These are phyloP conservation scores for Macrocystidia cucumis DNA, from an alignment of 1,284 basidiomycete species.

Conservation along the genomic window DNA sequence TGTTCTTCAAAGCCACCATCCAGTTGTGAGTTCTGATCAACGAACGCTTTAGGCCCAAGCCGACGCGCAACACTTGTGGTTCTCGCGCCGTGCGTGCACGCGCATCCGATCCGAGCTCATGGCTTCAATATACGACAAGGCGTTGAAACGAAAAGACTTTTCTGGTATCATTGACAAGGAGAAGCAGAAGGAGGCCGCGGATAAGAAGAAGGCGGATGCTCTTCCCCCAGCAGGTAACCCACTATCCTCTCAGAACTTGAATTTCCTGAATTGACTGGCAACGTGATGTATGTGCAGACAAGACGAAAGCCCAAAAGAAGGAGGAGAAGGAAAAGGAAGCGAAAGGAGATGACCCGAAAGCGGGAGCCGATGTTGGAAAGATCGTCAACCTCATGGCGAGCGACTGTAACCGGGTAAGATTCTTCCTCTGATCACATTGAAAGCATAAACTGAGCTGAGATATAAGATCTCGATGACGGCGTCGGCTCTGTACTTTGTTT, in stretches of 20 bases:
- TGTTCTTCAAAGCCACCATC: background rate
- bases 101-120: conserved; percentile 70
- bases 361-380: conserved; percentile 69
- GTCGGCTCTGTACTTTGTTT: conserved; percentile 54
- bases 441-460: background rate
- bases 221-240: too few species aligned
- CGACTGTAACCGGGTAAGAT: conserved; percentile 46
- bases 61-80: conserved; percentile 78
- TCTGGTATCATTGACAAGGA: conserved; percentile 65
- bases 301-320: conserved; percentile 15
- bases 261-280: too few species aligned
- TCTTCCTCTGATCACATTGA: background rate
- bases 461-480: conserved; percentile 41
- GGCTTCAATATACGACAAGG: conserved; percentile 85
- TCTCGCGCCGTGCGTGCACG: conserved; percentile 62
- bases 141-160: conserved; percentile 78
- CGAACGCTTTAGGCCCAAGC: conserved; percentile 37
- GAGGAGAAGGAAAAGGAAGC: conserved; percentile 27
- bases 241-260: too few species aligned
- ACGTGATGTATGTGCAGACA: too few species aligned
- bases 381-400: conserved; percentile 76
- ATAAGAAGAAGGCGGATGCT: too few species aligned
- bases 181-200: conserved; percentile 20
- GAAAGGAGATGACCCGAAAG: conserved; percentile 50
- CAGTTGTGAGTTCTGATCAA: conserved; percentile 7